These are phyloP conservation scores for Stemphylium lycopersici DNA, from an alignment of 2,329 filamentous ascomycete genomes.

Conservation along the genomic window DNA sequence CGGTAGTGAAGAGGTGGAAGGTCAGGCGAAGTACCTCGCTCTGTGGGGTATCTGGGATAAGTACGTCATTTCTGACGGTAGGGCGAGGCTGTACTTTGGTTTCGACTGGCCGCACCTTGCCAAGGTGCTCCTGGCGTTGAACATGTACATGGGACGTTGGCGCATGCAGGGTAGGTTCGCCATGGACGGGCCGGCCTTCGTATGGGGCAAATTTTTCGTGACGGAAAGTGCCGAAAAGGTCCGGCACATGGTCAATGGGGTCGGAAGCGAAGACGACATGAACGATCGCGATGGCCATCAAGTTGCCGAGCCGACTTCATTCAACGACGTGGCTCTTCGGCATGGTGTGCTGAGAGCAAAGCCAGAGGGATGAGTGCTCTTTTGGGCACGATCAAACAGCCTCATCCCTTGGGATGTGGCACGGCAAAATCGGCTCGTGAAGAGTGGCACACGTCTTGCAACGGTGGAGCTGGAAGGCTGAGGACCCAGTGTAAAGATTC, in stretches of 20 bases:
- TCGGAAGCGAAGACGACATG: not conserved
- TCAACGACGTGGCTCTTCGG: not conserved
- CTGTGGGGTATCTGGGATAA: slow-evolving; percentile 28
- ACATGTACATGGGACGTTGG: slow-evolving; percentile 39
- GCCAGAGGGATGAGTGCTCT: not conserved
- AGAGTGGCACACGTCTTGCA: slow-evolving; percentile 6
- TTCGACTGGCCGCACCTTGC: slow-evolving; percentile 26
- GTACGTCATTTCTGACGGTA: slow-evolving; percentile 12
- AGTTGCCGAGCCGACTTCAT: not conserved
- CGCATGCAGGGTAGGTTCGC: slow-evolving; percentile 33
- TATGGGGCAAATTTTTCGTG: slow-evolving; percentile 31
- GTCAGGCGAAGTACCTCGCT: slow-evolving; percentile 17
- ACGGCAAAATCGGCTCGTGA: slow-evolving; percentile 11
- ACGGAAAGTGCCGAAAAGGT: slow-evolving; percentile 10
- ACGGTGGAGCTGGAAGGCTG: slow-evolving; percentile 3
- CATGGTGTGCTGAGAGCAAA: not conserved
- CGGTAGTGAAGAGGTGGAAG: slow-evolving; percentile 3
- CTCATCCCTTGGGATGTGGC: slow-evolving; percentile 1
- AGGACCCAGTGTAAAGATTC: not conserved
- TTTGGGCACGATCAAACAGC: slow-evolving; percentile 9
- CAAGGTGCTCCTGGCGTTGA: slow-evolving; percentile 36
- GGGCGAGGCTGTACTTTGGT: slow-evolving; percentile 28
- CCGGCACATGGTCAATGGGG: not conserved
- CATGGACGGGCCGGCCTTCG: slow-evolving; percentile 27
- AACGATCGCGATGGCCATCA: not conserved